Conservation (phyloP, 2,329 filamentous ascomycete species). For the Ceratocystis cacaofunesta region DNA sequence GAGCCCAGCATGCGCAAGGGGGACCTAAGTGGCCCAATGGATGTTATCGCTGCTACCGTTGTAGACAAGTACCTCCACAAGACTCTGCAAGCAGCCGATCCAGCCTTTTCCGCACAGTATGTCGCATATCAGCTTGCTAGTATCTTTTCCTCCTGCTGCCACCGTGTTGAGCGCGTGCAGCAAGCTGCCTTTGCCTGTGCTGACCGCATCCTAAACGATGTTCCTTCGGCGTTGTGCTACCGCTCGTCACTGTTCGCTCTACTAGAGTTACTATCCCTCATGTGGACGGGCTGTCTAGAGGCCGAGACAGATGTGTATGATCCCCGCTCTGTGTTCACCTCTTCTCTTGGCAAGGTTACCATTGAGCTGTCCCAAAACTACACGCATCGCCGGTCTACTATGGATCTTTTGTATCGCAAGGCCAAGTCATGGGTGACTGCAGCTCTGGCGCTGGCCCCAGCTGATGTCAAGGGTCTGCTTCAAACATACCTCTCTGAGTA, state of each 20-base stretch:
- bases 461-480: constrained; percentile 87
- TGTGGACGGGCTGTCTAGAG: constrained; percentile 92
- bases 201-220: constrained; percentile 67
- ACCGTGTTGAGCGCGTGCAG: constrained; percentile 83
- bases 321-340: constrained; percentile 68
- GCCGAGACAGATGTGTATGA: constrained; percentile 89
- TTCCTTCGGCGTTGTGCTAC: constrained; percentile 83
- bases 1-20: constrained; percentile 65
- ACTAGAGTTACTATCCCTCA: constrained; percentile 76
- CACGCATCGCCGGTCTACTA: constrained; percentile 59
- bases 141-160: constrained; percentile 80
- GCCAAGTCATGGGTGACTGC: constrained; percentile 68
- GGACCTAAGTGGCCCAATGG: constrained; percentile 50
- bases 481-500: constrained; percentile 95
- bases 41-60: constrained; percentile 49
- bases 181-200: constrained; percentile 71
- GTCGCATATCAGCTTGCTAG: constrained; percentile 75
- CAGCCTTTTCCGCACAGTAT: constrained; percentile 77
- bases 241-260: constrained; percentile 82
- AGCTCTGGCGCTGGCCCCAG: constrained; percentile 69
- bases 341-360: constrained; percentile 59
- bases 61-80: constrained; percentile 67
- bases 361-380: constrained; percentile 93
- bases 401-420: constrained; percentile 61
- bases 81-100: constrained; percentile 54